Conservation (phyloP, 352 stramenopile species). For the Globisporangium recalcitrans region DNA sequence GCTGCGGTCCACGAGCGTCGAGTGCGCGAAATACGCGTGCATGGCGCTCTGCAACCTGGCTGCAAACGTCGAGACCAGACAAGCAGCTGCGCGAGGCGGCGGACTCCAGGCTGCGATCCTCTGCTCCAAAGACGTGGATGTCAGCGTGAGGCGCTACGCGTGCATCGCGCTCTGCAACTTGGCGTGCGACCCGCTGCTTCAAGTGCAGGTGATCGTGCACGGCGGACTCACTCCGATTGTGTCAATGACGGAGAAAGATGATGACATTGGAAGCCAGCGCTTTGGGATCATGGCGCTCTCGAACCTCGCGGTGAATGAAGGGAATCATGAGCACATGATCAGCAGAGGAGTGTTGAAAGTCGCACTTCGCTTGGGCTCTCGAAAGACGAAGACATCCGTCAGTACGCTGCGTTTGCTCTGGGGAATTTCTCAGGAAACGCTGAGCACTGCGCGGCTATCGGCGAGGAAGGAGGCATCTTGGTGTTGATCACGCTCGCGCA, state of each 20-base stretch:
- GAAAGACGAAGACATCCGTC: constrained; percentile 74
- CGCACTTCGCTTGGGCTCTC: constrained; percentile 69
- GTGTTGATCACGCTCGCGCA: constrained; percentile 89
- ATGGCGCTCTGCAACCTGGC: constrained; percentile 95
- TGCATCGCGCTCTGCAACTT: constrained; percentile 95
- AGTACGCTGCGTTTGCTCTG: constrained; percentile 90
- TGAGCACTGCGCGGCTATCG: constrained; percentile 84
- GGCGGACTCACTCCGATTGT: constrained; percentile 88
- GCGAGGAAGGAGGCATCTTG: constrained; percentile 85
- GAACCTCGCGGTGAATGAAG: constrained; percentile 93
- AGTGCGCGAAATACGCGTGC: constrained; percentile 82
- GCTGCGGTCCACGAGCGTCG: constrained; percentile 37
- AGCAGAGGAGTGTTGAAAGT: constrained; percentile 79
- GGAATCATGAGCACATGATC: constrained; percentile 91
- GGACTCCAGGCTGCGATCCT: constrained; percentile 91
- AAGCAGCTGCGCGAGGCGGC: constrained; percentile 80
- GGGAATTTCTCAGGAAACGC: constrained; percentile 91
- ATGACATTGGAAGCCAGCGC: constrained; percentile 79
- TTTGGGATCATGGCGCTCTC: constrained; percentile 94
- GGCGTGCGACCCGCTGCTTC: constrained; percentile 84
- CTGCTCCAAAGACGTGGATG: constrained; percentile 84
- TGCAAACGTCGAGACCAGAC: constrained; percentile 90
- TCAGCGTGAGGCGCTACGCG: constrained; percentile 85
- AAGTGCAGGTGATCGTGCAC: constrained; percentile 92
- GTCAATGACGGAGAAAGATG: constrained; percentile 51